A percentile compares a stretch with the other conserved stretches of the same genome.
Evolutionary conservation across 208 protist species (phyloP).

Genomic region (Endotrypanum monterogeii): DNA sequence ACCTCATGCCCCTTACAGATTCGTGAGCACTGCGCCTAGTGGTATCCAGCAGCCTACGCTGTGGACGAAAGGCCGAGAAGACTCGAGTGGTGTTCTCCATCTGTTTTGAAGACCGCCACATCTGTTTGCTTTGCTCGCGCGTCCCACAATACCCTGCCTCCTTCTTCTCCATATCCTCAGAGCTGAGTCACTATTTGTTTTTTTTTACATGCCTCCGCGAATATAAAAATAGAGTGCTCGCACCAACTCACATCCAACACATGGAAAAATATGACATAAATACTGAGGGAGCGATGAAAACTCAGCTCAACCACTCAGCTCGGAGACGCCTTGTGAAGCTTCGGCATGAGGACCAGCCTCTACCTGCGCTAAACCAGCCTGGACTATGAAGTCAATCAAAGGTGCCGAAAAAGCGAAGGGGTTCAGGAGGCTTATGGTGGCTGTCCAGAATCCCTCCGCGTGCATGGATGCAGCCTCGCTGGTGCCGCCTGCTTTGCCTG

Average conservation of each 20-base stretch:
- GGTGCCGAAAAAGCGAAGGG: conserved; percentile 59
- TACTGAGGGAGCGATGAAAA: not conserved
- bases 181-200: not conserved
- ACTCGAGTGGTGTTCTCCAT: too few species aligned
- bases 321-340: not conserved
- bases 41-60: too few species aligned
- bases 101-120: too few species aligned
- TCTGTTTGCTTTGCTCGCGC: not conserved
- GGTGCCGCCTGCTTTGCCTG: not conserved
- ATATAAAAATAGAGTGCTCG: too few species aligned
- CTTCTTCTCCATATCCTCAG: not conserved
- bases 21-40: too few species aligned
- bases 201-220: too few species aligned
- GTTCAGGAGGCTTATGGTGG: conserved; percentile 41
- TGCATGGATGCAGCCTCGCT: conserved; percentile 5
- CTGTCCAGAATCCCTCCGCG: conserved; percentile 38
- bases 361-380: conserved; percentile 19
- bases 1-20: too few species aligned
- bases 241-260: not conserved
- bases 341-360: not conserved
- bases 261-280: not conserved
- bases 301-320: not conserved
- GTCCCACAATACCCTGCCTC: not conserved
- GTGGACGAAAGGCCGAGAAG: too few species aligned
- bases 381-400: conserved; percentile 48